phyloP scores from a whole-genome alignment of 306 rosid species.

The Pyrus pyrifolia region DNA sequence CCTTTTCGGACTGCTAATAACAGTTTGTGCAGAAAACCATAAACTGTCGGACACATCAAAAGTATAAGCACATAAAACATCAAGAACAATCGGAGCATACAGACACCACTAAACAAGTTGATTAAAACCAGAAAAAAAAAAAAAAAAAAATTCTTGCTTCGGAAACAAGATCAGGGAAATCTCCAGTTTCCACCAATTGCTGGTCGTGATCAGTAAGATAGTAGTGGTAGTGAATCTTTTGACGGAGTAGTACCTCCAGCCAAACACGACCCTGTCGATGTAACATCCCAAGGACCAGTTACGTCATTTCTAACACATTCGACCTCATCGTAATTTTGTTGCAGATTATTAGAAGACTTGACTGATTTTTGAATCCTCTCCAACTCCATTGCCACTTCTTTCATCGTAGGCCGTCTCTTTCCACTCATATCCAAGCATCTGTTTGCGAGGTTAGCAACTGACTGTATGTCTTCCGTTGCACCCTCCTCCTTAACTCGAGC shows the following conservation, averaged over 20 bases:
- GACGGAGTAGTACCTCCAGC: background rate
- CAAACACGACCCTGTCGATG: background rate
- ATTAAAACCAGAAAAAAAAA: too few relatives aligned
- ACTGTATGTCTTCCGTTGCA: background rate
- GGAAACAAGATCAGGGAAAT: too few relatives aligned
- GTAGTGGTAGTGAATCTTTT: background rate
- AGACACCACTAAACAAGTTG: too few relatives aligned
- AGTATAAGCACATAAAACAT: too few relatives aligned
- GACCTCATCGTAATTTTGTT: conserved; percentile 5
- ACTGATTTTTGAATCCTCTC: conserved; percentile 19
- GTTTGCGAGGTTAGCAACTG: background rate
- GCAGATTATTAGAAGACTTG: background rate
- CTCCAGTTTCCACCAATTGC: too few relatives aligned
- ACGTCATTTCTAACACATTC: background rate
- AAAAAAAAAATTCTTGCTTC: too few relatives aligned
- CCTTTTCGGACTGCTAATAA: too few relatives aligned
- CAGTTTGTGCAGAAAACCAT: too few relatives aligned
- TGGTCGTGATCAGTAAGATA: background rate
- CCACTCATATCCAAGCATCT: conserved; percentile 15
- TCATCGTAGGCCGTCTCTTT: conserved; percentile 12
- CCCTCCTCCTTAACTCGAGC: background rate
- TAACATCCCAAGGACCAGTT: background rate
- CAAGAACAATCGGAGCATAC: too few relatives aligned
- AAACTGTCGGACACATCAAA: too few relatives aligned
- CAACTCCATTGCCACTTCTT: conserved; percentile 10